These are phyloP conservation scores for Hansenula sp. DNA, from an alignment of 1,139 yeast genomes.

Conservation along the genomic window DNA sequence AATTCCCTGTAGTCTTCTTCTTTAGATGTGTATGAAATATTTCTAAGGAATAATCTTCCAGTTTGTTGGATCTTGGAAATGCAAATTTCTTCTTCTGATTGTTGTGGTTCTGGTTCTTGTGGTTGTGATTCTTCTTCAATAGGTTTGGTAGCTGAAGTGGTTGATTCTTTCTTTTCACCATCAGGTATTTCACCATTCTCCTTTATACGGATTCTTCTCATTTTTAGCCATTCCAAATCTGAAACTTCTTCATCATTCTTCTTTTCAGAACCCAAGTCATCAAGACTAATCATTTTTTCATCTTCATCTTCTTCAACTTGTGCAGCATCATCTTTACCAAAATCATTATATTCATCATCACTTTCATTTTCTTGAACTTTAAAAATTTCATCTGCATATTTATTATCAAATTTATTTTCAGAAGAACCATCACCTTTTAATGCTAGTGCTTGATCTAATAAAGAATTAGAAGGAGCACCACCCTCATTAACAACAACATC, in stretches of 20 bases:
- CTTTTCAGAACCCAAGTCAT: constrained; percentile 17
- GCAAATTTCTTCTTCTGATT: constrained; percentile 39
- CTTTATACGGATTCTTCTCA: constrained; percentile 69
- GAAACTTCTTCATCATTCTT: constrained; percentile 49
- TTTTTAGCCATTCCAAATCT: constrained; percentile 87
- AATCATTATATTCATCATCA: constrained; percentile 66
- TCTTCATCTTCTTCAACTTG: constrained; percentile 30
- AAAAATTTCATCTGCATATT: constrained; percentile 25
- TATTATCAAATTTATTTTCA: constrained; percentile 15
- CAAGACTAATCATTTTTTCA: constrained; percentile 27
- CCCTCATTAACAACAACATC: constrained; percentile 54
- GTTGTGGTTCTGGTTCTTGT: constrained; percentile 12
- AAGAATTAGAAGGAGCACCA: constrained; percentile 38
- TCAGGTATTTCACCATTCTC: constrained; percentile 31
- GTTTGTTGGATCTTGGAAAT: constrained; percentile 56
- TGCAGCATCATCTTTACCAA: constrained; percentile 28
- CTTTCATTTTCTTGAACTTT: constrained; percentile 43
- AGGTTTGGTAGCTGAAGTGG: no score
- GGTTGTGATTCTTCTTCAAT: constrained; percentile 6
- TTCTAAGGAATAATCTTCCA: constrained; percentile 85
- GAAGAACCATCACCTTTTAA: constrained; percentile 22
- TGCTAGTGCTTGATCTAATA: constrained; percentile 33
- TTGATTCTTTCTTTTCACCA: constrained; percentile 2
- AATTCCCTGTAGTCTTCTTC: constrained; percentile 72
- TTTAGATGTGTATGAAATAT: constrained; percentile 72